Conservation (phyloP, 2,329 filamentous ascomycete species). For the Pseudogymnoascus sp. region DNA sequence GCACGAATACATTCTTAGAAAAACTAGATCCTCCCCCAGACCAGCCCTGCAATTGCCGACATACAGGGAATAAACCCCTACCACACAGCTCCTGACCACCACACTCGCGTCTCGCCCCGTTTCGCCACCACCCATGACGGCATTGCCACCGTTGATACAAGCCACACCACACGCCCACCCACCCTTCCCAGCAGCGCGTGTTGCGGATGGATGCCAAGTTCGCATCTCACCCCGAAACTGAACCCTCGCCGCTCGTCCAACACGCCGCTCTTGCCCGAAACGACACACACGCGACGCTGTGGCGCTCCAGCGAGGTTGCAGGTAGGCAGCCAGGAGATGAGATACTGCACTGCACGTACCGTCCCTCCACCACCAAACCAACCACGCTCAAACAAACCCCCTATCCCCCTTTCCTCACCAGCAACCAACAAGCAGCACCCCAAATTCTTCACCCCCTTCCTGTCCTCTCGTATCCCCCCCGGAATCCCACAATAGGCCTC, state of each 20-base stretch:
- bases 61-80: neutral
- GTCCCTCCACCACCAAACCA: neutral
- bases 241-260: neutral
- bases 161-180: neutral
- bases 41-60: neutral
- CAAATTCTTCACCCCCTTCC: neutral
- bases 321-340: neutral
- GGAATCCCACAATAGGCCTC: neutral
- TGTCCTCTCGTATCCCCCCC: neutral
- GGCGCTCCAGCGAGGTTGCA: neutral
- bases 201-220: neutral
- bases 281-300: neutral
- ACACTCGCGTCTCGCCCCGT: neutral
- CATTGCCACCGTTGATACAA: conserved; percentile 3
- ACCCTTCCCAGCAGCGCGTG: neutral
- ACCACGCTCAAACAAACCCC: neutral
- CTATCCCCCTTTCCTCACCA: neutral
- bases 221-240: neutral
- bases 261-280: neutral
- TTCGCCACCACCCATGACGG: neutral
- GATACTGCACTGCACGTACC: neutral
- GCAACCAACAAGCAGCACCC: neutral
- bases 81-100: too few relatives aligned
- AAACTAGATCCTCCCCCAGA: neutral
- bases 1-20: neutral